Conservation (phyloP, 257 asterid genomes). For the Nicotiana knightiana region DNA sequence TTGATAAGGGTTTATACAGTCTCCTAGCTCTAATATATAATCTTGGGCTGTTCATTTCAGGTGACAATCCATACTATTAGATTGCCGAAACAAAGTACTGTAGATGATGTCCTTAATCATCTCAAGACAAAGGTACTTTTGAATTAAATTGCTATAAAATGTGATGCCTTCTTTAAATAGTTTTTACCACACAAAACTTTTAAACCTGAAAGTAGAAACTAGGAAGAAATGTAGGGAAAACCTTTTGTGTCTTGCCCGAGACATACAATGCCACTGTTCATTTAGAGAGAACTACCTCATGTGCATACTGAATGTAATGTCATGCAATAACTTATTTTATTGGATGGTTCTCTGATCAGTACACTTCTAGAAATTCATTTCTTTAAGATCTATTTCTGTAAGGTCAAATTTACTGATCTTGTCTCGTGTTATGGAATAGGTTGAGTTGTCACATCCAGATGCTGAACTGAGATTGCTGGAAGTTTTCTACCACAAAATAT, state of each 20-base stretch:
- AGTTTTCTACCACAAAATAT: slow-evolving; percentile 55
- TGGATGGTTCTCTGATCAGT: background rate
- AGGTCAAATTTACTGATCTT: background rate
- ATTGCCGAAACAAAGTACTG: slow-evolving; percentile 47
- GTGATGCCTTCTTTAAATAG: background rate
- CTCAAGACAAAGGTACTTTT: slow-evolving; percentile 40
- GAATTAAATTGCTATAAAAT: background rate
- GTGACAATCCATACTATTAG: slow-evolving; percentile 35
- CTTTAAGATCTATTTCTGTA: background rate
- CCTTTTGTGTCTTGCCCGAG: background rate
- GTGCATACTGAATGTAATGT: background rate
- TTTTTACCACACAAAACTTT: background rate
- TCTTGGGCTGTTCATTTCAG: slow-evolving; percentile 10
- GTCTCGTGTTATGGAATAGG: slow-evolving; percentile 25
- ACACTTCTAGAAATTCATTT: background rate
- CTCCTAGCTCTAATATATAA: background rate
- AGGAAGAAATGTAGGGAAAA: background rate
- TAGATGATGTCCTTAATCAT: slow-evolving; percentile 48
- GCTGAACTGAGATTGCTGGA: slow-evolving; percentile 61
- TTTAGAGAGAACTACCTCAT: background rate
- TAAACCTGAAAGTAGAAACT: slow-evolving; percentile 5
- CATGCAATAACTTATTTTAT: background rate
- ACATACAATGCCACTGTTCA: background rate
- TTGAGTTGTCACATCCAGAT: slow-evolving; percentile 50
- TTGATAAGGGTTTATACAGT: background rate